Evolutionary conservation across 768 basidiomycete genomes (phyloP).

Genomic region (Tricholoma sp.): DNA sequence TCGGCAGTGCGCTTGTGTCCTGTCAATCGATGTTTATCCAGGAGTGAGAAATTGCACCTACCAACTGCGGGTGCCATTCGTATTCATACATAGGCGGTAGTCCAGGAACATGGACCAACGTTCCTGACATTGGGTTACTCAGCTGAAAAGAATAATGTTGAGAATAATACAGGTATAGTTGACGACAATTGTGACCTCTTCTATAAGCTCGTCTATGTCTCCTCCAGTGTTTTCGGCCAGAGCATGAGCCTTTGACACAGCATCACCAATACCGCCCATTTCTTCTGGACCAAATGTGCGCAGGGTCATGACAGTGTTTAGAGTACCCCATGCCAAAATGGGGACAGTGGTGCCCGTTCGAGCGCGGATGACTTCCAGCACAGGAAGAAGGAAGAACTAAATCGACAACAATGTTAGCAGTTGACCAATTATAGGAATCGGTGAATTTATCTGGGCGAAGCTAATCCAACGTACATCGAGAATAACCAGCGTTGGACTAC

Average conservation of each 20-base stretch:
- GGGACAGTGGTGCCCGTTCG: background rate
- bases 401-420: background rate
- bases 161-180: too few relatives aligned
- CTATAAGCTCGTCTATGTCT: background rate
- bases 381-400: background rate
- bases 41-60: background rate
- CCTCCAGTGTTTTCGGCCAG: background rate
- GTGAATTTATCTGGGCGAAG: background rate
- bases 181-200: background rate
- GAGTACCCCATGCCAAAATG: background rate
- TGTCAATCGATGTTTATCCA: background rate
- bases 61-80: background rate
- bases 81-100: background rate
- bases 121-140: background rate
- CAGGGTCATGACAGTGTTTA: background rate
- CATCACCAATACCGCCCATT: background rate
- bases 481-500: background rate
- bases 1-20: background rate
- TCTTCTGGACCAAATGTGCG: background rate
- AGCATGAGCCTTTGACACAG: background rate
- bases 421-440: background rate
- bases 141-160: background rate
- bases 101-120: background rate
- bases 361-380: background rate
- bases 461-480: background rate